Conservation (phyloP, 371 early-diverging fungal genomes). For the Mucor lusitanicus region DNA sequence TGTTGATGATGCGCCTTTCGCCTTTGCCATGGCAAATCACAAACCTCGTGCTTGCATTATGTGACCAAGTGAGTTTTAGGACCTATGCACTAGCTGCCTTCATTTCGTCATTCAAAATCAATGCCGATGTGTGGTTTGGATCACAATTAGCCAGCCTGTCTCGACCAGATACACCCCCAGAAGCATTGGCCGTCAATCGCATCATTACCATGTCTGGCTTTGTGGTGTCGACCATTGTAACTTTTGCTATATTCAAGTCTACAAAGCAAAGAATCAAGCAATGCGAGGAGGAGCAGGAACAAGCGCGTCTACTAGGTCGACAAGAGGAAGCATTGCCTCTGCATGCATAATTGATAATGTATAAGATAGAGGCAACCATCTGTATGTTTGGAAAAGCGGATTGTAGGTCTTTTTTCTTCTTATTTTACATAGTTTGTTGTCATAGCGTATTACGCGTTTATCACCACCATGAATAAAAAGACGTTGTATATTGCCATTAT, state of each 20-base stretch:
- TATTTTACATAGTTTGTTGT: too few species aligned
- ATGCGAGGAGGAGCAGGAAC: neutral
- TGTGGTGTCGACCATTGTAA: neutral
- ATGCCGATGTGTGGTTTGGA: constrained; percentile 46
- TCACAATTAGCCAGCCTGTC: constrained; percentile 40
- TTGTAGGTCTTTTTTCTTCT: too few species aligned
- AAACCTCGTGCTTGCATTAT: constrained; percentile 30
- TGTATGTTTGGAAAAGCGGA: neutral
- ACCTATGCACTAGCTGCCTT: constrained; percentile 24
- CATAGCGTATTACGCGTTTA: too few species aligned
- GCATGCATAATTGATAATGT: neutral
- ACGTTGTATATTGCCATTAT: neutral
- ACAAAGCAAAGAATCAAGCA: constrained; percentile 9
- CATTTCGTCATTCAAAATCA: constrained; percentile 28
- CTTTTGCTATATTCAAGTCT: neutral
- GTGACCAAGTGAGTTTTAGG: constrained; percentile 14
- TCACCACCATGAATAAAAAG: neutral
- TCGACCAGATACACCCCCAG: constrained; percentile 32
- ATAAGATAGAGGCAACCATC: neutral
- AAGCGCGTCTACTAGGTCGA: neutral
- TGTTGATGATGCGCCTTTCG: constrained; percentile 36
- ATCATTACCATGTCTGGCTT: constrained; percentile 7
- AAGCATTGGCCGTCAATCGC: constrained; percentile 1
- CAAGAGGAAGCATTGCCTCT: neutral
- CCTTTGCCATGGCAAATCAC: constrained; percentile 45